Evolutionary conservation across 192 early-diverging fungal species (phyloP).

Genomic region (Entrophospora sp.): DNA sequence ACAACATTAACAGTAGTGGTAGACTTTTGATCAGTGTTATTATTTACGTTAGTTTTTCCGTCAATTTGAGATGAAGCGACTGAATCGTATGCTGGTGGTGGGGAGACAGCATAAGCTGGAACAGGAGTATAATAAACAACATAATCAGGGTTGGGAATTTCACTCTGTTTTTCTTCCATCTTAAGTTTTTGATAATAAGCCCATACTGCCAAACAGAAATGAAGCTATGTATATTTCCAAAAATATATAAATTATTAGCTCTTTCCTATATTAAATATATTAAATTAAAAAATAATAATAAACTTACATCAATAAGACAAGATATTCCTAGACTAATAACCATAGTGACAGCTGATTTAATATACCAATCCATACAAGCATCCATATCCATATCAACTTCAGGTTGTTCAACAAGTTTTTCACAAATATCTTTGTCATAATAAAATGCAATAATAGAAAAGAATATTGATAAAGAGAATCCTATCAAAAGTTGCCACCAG

Average conservation of each 20-base stretch:
- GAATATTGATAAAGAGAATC: conserved; percentile 15
- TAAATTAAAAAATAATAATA: not conserved
- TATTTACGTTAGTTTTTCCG: too few species aligned
- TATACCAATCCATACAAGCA: conserved; percentile 4
- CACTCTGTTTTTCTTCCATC: not conserved
- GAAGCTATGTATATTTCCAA: too few species aligned
- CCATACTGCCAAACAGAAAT: conserved; percentile 21
- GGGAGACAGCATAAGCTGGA: conserved; percentile 7
- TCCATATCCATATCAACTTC: conserved; percentile 14
- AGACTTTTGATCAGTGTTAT: too few species aligned
- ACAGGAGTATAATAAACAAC: conserved; percentile 13
- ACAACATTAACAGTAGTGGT: too few species aligned
- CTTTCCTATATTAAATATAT: too few species aligned
- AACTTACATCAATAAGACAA: conserved; percentile 15
- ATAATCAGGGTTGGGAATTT: not conserved
- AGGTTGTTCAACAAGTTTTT: conserved; percentile 11
- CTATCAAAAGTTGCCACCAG: conserved; percentile 20
- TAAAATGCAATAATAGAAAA: conserved; percentile 19
- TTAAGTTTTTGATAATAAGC: conserved; percentile 20
- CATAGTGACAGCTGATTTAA: not conserved
- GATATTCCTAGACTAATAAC: conserved; percentile 10
- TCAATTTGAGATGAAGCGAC: too few species aligned
- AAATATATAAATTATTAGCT: too few species aligned
- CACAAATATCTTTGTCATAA: conserved; percentile 20
- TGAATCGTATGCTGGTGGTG: conserved; percentile 7